Base-by-base conservation (phyloP, 495 filamentous ascomycete genomes). In the Annulohypoxylon maeteangense region DNA sequence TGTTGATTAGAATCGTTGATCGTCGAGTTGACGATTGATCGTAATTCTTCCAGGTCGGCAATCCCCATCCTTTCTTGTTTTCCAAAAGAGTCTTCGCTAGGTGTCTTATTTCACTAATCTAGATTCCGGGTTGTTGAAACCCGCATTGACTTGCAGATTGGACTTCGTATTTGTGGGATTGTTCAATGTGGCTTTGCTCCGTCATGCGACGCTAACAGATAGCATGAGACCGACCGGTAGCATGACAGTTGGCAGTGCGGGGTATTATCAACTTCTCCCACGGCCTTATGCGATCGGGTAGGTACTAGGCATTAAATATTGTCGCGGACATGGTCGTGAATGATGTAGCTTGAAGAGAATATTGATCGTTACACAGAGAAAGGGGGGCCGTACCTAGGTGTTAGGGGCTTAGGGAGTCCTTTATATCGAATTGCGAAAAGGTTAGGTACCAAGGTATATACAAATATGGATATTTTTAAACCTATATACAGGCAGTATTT, bases 1-100 rank as follows among this genome's bases (percentile, higher is more conserved):
- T 63, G 59, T 40, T 29, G 42, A 44, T 25, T 20, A 6, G 53
- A 42, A 6, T 16, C n/a, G 22, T 66, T 54, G 3, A 66, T 66
- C n/a, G 53, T 20, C 20, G 32, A 58, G n/a, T 48, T 32, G 10
- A 42, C 54, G 1, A 23, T 22, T 32, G 42, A 61, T 18, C 57
- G 38, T 11, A 61, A 14, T 1, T 12, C 16, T 2, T 61, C 42
- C 4, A 61, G n/a, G 22, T 31, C 11, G 8, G 14, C 18, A 5
- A 25, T 20, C 42, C 25, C 25, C 57, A 61, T 51, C 2, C 10
- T 29, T 29, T 23, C 22, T 48, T 23, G 4, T 48, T 23, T n/a
- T 11, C 20, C 12, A 16, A 16, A 4, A 20, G 16, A 20, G 0
- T 1, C 4, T 44, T 44, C 6, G 6, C 16, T 44, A 18, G 14